Base-by-base conservation (phyloP, 2,329 filamentous ascomycete species). In the Periconia sp. region DNA sequence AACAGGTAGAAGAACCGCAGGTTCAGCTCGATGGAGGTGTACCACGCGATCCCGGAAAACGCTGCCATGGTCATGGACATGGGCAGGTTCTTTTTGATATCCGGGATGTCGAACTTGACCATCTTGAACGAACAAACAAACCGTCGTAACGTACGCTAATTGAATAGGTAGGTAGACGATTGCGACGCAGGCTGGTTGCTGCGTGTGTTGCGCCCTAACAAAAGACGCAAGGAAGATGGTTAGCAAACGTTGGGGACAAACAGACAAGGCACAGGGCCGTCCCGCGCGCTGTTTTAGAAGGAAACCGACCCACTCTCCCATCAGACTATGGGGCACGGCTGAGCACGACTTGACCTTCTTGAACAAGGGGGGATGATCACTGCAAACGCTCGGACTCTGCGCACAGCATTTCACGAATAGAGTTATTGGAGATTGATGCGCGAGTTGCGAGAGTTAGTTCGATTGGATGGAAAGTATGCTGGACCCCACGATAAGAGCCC, bases 1-100 rank as follows among this genome's bases (percentile, higher is more conserved):
- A 79, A 78, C 31, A 70, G 75, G 17, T 75, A 57, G 53, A 74
- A 72, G 40, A 79, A 73, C 49, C 78, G 62, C 27, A 78, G 62
- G 33, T 77, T 71, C 27, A 80, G 65, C 59, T 80, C 78, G 27
- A 75, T 53, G 42, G 68, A 66, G 19, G 73, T 65, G 52, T 72
- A 76, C 54, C 70, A 67, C 3, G 64, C 58, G 6, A 70, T 58
- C 17, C 60, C 66, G 14, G 54, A 41, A 19, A 64, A 64, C 10
- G 58, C 61, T 11, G 60, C 57, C 41, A 57, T 57, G 14, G 54
- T 63, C 57, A 62, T 62, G 7, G 56, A 55, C 45, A 53, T 54
- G 6, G 60, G 57, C 18, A 61, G 50, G 33, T 37, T 11, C 15
- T 37, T 37, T 11, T 37, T 37, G 33, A 37, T 37, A 11, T 37